Evolutionary conservation across 2,329 filamentous ascomycete species (phyloP).

Genomic region (Trichoderma atroviride): DNA sequence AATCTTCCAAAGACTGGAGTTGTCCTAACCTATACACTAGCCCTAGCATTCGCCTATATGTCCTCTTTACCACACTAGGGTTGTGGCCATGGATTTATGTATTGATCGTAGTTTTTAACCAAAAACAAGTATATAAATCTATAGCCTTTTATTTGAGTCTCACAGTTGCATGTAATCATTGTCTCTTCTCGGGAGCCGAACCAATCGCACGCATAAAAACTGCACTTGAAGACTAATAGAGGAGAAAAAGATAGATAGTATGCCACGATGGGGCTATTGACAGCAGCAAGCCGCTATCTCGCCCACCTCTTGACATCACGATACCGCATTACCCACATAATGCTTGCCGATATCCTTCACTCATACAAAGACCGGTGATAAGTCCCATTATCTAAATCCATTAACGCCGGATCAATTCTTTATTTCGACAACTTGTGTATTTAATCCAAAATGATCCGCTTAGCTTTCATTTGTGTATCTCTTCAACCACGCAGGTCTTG

Average conservation of each 20-base stretch:
- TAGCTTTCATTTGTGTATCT: neutral
- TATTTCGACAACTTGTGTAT: neutral
- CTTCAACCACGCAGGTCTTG: neutral
- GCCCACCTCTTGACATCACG: neutral
- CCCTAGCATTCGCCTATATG: too few species aligned
- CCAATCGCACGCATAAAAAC: too few species aligned
- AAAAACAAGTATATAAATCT: too few species aligned
- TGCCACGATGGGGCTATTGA: neutral
- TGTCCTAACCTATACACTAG: too few species aligned
- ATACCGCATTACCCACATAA: neutral
- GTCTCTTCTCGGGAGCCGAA: too few species aligned
- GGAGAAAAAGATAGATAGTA: neutral
- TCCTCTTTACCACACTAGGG: too few species aligned
- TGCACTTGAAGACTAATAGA: too few species aligned
- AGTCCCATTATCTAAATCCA: neutral
- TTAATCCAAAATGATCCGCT: neutral
- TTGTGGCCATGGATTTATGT: too few species aligned
- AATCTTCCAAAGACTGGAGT: too few species aligned
- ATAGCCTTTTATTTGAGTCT: too few species aligned
- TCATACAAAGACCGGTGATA: neutral
- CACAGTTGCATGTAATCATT: too few species aligned
- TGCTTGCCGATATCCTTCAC: neutral
- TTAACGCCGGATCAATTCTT: neutral
- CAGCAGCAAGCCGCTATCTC: neutral
- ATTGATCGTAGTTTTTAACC: too few species aligned